Evolutionary conservation across 768 basidiomycete species (phyloP).

Genomic region (Mycena amicta): DNA sequence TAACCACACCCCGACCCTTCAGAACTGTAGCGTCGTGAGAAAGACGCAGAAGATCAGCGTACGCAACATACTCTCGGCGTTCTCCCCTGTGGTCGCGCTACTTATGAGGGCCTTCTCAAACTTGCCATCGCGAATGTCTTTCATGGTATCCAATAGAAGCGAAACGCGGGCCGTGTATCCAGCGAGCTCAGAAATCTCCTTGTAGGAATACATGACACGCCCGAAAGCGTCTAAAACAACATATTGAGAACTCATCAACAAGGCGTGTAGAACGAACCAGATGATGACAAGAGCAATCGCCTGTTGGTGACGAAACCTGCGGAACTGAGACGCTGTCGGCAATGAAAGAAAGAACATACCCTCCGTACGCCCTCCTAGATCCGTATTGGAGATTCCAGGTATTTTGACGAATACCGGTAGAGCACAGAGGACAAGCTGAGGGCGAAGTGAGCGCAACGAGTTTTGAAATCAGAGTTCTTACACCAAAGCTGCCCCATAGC

Average conservation of each 20-base stretch:
- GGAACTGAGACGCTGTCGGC: neutral
- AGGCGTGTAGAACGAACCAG: too few species aligned
- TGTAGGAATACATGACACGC: slow-evolving; percentile 96
- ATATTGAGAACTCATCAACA: too few species aligned
- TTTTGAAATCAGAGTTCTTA: slow-evolving; percentile 52
- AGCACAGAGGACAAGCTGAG: slow-evolving; percentile 81
- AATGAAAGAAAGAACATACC: slow-evolving; percentile 43
- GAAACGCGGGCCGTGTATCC: slow-evolving; percentile 94
- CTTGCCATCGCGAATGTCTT: slow-evolving; percentile 78
- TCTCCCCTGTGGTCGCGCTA: slow-evolving; percentile 71
- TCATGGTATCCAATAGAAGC: slow-evolving; percentile 86
- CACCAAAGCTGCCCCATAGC: slow-evolving; percentile 95
- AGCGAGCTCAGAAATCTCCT: slow-evolving; percentile 92
- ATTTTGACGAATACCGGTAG: slow-evolving; percentile 92
- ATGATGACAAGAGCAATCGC: slow-evolving; percentile 79
- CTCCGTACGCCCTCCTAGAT: slow-evolving; percentile 89
- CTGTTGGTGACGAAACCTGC: slow-evolving; percentile 96
- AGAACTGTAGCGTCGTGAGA: slow-evolving; percentile 67
- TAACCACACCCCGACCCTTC: slow-evolving; percentile 72
- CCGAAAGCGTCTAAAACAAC: slow-evolving; percentile 98
- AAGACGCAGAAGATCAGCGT: too few species aligned
- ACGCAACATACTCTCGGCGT: slow-evolving; percentile 72
- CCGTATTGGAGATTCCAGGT: slow-evolving; percentile 64
- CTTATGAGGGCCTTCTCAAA: slow-evolving; percentile 89
- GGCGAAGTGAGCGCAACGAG: neutral